These are phyloP conservation scores for Clarireedia sp. DNA, from an alignment of 2,329 filamentous ascomycete genomes.

Conservation along the genomic window DNA sequence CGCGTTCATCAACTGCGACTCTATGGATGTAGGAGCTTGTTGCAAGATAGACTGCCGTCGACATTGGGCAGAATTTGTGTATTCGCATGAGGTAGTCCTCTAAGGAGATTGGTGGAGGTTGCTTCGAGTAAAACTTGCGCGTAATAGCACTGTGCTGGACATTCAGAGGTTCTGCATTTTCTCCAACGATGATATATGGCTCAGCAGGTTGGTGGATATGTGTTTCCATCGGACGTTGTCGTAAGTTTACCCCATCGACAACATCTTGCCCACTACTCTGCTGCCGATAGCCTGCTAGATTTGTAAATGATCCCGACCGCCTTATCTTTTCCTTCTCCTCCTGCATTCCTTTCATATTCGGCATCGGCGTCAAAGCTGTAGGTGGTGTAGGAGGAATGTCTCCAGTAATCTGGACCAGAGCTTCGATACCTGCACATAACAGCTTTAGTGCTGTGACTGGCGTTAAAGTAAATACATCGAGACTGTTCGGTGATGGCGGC, in stretches of 20 bases:
- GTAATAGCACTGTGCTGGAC: conserved; percentile 80
- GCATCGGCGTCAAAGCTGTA: conserved; percentile 52
- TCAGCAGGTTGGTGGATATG: conserved; percentile 18
- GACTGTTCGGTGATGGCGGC: conserved; percentile 32
- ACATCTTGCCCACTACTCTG: conserved; percentile 28
- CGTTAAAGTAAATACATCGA: conserved; percentile 66
- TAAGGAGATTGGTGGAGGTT: conserved; percentile 72
- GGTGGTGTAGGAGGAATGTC: conserved; percentile 68
- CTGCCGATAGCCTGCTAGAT: conserved; percentile 25
- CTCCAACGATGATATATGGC: conserved; percentile 56
- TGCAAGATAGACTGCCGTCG: conserved; percentile 85
- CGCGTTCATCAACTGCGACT: conserved; percentile 67
- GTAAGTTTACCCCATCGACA: conserved; percentile 49
- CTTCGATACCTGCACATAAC: conserved; percentile 64
- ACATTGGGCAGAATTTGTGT: conserved; percentile 88
- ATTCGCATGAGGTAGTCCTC: conserved; percentile 80
- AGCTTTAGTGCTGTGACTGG: conserved; percentile 71
- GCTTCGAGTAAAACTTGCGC: conserved; percentile 87
- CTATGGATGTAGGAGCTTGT: conserved; percentile 81
- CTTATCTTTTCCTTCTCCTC: conserved; percentile 54
- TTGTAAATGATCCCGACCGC: conserved; percentile 46
- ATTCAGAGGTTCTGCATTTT: conserved; percentile 63
- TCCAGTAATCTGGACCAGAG: conserved; percentile 43
- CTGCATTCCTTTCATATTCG: conserved; percentile 56
- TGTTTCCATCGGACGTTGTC: conserved; percentile 27